Conservation (phyloP, 805 yeast species). For the Scheffersomyces coipomensis region DNA sequence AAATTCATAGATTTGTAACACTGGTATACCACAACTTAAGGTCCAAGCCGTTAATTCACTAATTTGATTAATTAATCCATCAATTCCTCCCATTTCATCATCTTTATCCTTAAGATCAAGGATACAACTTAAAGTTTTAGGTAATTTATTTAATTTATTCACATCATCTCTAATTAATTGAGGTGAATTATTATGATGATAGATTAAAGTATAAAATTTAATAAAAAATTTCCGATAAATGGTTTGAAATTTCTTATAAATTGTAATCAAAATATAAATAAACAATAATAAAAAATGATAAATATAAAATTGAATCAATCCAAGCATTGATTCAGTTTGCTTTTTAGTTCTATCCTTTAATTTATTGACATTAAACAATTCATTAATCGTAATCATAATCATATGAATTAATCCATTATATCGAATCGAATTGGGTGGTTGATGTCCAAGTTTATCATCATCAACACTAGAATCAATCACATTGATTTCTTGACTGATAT, state of each 20-base stretch:
- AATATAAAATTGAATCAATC: conserved; percentile 13
- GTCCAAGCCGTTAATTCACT: conserved; percentile 86
- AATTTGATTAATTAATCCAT: conserved; percentile 73
- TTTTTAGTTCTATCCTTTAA: not conserved
- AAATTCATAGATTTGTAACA: conserved; percentile 73
- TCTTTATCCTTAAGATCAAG: conserved; percentile 69
- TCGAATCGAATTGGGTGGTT: not conserved
- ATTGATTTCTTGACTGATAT: not conserved
- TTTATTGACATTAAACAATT: not conserved
- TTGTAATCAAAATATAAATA: conserved; percentile 55
- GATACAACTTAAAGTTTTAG: conserved; percentile 74
- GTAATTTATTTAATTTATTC: conserved; percentile 67
- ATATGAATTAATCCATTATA: not conserved
- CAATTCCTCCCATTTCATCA: conserved; percentile 86
- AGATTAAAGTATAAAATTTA: conserved; percentile 59
- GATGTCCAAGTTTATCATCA: not conserved
- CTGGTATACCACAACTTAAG: conserved; percentile 78
- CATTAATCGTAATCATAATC: not conserved
- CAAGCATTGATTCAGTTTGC: conserved; percentile 2
- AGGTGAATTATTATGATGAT: conserved; percentile 72
- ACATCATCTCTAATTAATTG: conserved; percentile 85
- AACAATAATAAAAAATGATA: conserved; percentile 51
- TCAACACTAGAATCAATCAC: not conserved
- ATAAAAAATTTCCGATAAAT: conserved; percentile 52
- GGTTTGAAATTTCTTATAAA: conserved; percentile 52